A percentile compares a stretch with the other conserved stretches of the same genome.
These are phyloP conservation scores for Solanum tarapatanum DNA, from an alignment of 257 asterid genomes.

Conservation along the genomic window DNA sequence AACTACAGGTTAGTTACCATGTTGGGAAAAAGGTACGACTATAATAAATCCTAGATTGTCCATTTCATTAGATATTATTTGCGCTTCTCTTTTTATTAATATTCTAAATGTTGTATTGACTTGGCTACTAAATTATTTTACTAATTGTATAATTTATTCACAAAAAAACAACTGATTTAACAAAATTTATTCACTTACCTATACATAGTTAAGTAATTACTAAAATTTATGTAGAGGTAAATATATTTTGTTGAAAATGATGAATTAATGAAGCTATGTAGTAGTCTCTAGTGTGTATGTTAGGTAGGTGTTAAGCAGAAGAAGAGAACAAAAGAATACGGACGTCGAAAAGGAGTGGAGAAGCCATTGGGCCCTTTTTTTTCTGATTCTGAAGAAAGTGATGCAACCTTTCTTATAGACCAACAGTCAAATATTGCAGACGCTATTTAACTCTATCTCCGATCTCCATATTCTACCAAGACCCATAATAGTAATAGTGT, in stretches of 20 bases:
- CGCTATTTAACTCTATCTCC: background rate
- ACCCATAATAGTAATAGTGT: background rate
- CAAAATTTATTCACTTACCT: too few relatives aligned
- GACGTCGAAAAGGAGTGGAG: background rate
- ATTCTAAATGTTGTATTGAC: background rate
- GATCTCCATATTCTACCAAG: background rate
- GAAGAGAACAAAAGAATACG: background rate
- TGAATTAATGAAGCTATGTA: background rate
- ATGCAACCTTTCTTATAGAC: background rate
- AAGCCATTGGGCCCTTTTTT: background rate
- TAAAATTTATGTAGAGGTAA: too few relatives aligned
- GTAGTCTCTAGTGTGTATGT: background rate
- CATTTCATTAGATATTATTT: background rate
- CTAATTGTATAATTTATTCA: background rate
- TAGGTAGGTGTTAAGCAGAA: background rate
- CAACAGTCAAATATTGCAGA: constrained; percentile 5
- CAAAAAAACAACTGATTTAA: background rate
- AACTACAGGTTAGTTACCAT: background rate
- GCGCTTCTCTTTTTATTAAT: background rate
- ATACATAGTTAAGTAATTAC: too few relatives aligned
- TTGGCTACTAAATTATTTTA: background rate
- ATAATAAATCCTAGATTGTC: background rate
- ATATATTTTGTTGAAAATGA: background rate
- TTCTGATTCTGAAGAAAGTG: background rate
- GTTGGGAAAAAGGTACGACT: background rate